phyloP scores from a whole-genome alignment of 495 filamentous ascomycete genomes.

The Staphylotrichum longicolle region DNA sequence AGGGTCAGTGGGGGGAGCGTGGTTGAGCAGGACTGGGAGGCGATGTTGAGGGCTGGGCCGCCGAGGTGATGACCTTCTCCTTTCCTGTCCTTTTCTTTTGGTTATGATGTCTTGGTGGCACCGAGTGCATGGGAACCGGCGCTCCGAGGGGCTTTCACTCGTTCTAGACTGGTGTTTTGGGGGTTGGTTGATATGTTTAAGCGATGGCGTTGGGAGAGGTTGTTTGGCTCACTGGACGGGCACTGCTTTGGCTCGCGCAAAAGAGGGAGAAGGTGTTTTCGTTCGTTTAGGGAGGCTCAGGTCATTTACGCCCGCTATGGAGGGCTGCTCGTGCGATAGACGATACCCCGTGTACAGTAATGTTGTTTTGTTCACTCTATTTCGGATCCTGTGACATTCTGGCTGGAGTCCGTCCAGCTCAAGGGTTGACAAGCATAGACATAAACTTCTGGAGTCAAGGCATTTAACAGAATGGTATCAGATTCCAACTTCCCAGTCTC shows the following conservation, averaged over 20 bases:
- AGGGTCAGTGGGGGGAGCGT: slow-evolving; percentile 23
- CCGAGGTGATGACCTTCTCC: slow-evolving; percentile 11
- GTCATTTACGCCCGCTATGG: not conserved
- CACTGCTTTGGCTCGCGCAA: too few relatives aligned
- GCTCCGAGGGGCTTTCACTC: not conserved
- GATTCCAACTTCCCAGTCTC: too few relatives aligned
- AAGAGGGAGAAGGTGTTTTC: too few relatives aligned
- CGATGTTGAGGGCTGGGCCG: slow-evolving; percentile 29
- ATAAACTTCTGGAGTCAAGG: too few relatives aligned
- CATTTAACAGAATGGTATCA: too few relatives aligned
- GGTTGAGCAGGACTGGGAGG: slow-evolving; percentile 32
- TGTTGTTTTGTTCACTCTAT: not conserved
- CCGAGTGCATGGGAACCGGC: slow-evolving; percentile 3
- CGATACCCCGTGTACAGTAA: slow-evolving; percentile 6
- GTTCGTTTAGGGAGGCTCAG: not conserved
- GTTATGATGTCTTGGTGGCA: not conserved
- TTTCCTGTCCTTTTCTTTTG: not conserved
- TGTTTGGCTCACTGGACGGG: not conserved
- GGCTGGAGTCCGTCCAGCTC: not conserved
- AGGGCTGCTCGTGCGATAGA: not conserved
- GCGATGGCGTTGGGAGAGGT: slow-evolving; percentile 14
- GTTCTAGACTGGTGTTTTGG: not conserved
- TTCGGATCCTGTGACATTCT: not conserved
- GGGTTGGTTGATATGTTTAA: not conserved
- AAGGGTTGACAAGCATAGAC: too few relatives aligned